Percentiles rank a stretch among this genome's conserved stretches.
Conservation (phyloP, 305 asterid species). For the Fraxinus paxiana region DNA sequence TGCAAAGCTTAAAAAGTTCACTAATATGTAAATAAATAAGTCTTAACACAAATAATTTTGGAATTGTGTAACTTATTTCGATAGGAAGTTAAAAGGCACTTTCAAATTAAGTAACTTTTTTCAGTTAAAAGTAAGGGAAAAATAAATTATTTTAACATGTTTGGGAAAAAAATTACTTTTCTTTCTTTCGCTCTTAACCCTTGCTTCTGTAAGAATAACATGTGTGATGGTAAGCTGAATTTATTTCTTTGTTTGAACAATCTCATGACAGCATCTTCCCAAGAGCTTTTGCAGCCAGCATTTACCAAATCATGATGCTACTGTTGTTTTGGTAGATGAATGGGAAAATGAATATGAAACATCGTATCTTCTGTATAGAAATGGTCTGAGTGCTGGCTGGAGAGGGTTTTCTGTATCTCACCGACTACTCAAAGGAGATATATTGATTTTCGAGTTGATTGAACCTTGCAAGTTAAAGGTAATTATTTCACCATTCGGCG, state of each 20-base stretch:
- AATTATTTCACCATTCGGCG: background rate
- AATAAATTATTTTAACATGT: background rate
- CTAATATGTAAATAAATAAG: background rate
- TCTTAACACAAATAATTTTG: background rate
- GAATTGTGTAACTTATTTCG: background rate
- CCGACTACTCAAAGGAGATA: constrained; percentile 66
- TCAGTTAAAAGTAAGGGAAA: background rate
- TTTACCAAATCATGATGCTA: constrained; percentile 59
- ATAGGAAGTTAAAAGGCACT: background rate
- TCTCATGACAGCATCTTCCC: constrained; percentile 64
- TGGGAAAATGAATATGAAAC: constrained; percentile 74
- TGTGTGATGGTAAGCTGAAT: background rate
- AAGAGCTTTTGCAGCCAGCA: constrained; percentile 47
- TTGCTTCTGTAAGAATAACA: background rate
- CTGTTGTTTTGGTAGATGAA: constrained; percentile 65
- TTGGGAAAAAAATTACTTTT: background rate
- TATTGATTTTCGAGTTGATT: constrained; percentile 59
- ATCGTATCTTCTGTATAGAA: constrained; percentile 55
- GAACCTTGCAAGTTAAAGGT: constrained; percentile 84
- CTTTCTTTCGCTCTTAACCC: background rate
- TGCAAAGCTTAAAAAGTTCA: background rate
- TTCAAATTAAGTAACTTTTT: background rate
- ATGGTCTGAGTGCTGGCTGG: constrained; percentile 93
- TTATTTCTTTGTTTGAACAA: constrained; percentile 14
- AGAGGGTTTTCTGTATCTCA: constrained; percentile 72